These are phyloP conservation scores for Marasmius oreades DNA, from an alignment of 1,284 basidiomycete species.

Conservation along the genomic window DNA sequence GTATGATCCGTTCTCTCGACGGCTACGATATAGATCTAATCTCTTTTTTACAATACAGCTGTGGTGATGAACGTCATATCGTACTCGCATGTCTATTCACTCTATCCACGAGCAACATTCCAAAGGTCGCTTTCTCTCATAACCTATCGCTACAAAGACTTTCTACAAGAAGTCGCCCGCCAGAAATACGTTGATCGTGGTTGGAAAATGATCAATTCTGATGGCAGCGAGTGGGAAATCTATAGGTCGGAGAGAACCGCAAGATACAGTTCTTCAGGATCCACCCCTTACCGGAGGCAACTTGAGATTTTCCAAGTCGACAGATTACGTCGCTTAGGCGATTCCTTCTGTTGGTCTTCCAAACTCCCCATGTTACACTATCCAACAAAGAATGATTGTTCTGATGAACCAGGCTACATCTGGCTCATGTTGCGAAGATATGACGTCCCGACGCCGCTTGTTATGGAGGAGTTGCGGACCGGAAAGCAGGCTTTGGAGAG, in stretches of 20 bases:
- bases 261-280: no score
- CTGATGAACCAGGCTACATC: no score
- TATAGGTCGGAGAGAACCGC: no score
- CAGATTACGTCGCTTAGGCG: not conserved
- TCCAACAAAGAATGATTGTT: no score
- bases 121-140: conserved; percentile 11
- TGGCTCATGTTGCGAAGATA: no score
- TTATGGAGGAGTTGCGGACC: no score
- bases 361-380: no score
- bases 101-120: conserved; percentile 22
- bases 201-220: conserved; percentile 4
- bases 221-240: not conserved
- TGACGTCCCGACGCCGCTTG: no score
- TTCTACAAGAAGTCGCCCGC: not conserved
- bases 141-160: not conserved
- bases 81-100: conserved; percentile 15
- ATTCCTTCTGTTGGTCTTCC: not conserved
- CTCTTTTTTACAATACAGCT: conserved; percentile 8
- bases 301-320: not conserved
- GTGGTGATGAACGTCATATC: conserved; percentile 23
- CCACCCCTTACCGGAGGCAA: not conserved
- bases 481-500: no score
- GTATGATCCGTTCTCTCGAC: conserved; percentile 9
- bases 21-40: not conserved
- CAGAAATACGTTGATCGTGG: conserved; percentile 9